A percentile compares a stretch with the other conserved stretches of the same genome.
Conservation (phyloP, 257 asterid species). For the Primulina tabacum region DNA sequence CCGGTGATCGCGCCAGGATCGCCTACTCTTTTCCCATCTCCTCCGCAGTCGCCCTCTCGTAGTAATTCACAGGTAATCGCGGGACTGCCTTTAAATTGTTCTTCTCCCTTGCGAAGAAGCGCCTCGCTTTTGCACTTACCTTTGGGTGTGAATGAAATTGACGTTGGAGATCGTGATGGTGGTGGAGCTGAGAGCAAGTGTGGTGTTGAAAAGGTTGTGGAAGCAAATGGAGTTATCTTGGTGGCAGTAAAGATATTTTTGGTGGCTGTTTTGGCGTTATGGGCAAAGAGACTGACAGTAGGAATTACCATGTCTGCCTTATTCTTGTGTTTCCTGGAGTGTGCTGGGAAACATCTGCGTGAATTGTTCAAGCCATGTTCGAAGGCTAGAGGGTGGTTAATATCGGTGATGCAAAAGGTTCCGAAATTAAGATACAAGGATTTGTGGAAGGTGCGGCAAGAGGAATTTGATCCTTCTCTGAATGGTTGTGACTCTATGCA, state of each 20-base stretch:
- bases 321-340: conserved; percentile 52
- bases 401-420: not conserved
- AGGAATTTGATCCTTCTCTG: conserved; percentile 7
- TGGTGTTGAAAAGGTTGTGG: conserved; percentile 20
- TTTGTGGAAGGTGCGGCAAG: conserved; percentile 4
- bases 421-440: conserved; percentile 16
- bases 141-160: not conserved
- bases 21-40: not conserved
- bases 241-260: conserved; percentile 40
- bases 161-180: conserved; percentile 14
- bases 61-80: conserved; percentile 15
- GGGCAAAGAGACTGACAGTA: conserved; percentile 49
- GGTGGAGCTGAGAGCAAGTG: not conserved
- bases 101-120: conserved; percentile 18
- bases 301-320: conserved; percentile 73
- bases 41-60: conserved; percentile 21
- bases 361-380: conserved; percentile 27
- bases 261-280: conserved; percentile 63
- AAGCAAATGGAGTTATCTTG: conserved; percentile 32
- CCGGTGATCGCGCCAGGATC: conserved; percentile 9
- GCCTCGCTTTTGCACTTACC: conserved; percentile 2
- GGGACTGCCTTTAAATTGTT: conserved; percentile 8
- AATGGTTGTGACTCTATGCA: conserved; percentile 11
- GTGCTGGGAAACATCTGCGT: conserved; percentile 28
- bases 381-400: conserved; percentile 16